Base-by-base conservation (phyloP, 768 basidiomycete genomes). In the Roridomyces roridus region DNA sequence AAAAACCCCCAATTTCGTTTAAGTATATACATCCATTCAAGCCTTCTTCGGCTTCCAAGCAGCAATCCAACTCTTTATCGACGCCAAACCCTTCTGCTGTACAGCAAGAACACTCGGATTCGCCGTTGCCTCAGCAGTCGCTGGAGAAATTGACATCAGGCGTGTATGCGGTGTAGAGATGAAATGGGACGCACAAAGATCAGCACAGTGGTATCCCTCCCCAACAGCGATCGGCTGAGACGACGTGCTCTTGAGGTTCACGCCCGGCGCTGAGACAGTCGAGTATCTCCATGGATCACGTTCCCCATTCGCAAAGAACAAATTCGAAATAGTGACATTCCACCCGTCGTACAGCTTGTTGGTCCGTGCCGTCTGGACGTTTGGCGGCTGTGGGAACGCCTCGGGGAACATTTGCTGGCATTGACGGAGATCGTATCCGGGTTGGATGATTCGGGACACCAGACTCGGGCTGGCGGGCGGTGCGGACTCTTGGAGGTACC, bases 251-350 rank as follows among this genome's bases (percentile, higher is more conserved):
- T 66, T 36, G 47, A 80, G 73, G 53, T 69, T 57, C 18, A 78
- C 73, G 12, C 75, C 75, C 21, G 81, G 78, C 0, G 88, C 82
- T 4, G 88, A 89, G 6, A 89, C 75, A 0, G 88, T 90, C 6
- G 84, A 81, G 50, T 86, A 85, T 46, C 82, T 79, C 88, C 88
- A 91, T 17, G 89, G 88, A 63, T 91, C 88, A 40, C 88, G 85
- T 46, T 77, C 74, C 41, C 87, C 88, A 45, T 86, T 90, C 36
- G 85, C 85, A 59, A 89, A 89, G 78, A 90, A 87, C 1, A 91
- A 73, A 21, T 80, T 78, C 26, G 84, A 73, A 25, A 82, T 72
- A 26, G 75, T 70, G 20, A 87, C 82, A 62, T 83, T 71, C 88
- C 89, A 91, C 7, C 89, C 88, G 9, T 73, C 67, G 69, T 88